phyloP scores from a whole-genome alignment of 352 stramenopile species.

The Pythium aristosporum region DNA sequence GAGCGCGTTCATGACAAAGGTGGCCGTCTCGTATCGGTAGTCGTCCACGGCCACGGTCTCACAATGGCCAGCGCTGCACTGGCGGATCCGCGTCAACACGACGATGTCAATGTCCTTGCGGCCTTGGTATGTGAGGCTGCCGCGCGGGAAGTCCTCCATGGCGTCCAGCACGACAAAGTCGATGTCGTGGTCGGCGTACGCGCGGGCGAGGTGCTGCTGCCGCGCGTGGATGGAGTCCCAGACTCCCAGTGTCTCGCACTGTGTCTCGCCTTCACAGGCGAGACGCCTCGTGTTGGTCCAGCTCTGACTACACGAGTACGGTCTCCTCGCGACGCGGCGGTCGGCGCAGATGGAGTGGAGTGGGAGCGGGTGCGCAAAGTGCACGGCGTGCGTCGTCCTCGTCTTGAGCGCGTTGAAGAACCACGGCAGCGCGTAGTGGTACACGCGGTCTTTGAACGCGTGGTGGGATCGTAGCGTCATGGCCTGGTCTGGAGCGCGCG shows the following conservation, averaged over 20 bases:
- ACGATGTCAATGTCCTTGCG: slow-evolving; percentile 7
- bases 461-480: slow-evolving; percentile 9
- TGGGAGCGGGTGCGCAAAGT: slow-evolving; percentile 5
- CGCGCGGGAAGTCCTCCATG: slow-evolving; percentile 14
- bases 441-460: slow-evolving; percentile 19
- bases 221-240: slow-evolving; percentile 6
- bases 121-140: neutral
- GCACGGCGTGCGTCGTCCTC: slow-evolving; percentile 20
- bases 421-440: slow-evolving; percentile 22
- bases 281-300: slow-evolving; percentile 2
- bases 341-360: neutral
- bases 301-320: slow-evolving; percentile 7
- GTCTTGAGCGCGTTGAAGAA: slow-evolving; percentile 20
- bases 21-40: slow-evolving; percentile 17
- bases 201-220: neutral
- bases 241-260: neutral
- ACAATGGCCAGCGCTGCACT: slow-evolving; percentile 5
- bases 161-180: slow-evolving; percentile 19
- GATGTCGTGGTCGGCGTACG: slow-evolving; percentile 18
- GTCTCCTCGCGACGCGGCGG: neutral
- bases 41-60: slow-evolving; percentile 25
- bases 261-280: neutral
- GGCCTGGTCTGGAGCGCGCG: neutral
- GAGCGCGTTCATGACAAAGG: neutral
- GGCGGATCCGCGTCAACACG: slow-evolving; percentile 8